A percentile compares a stretch with the other conserved stretches of the same genome.
Conservation (phyloP, 1,284 basidiomycete species). For the Apiotrichum brassicae region DNA sequence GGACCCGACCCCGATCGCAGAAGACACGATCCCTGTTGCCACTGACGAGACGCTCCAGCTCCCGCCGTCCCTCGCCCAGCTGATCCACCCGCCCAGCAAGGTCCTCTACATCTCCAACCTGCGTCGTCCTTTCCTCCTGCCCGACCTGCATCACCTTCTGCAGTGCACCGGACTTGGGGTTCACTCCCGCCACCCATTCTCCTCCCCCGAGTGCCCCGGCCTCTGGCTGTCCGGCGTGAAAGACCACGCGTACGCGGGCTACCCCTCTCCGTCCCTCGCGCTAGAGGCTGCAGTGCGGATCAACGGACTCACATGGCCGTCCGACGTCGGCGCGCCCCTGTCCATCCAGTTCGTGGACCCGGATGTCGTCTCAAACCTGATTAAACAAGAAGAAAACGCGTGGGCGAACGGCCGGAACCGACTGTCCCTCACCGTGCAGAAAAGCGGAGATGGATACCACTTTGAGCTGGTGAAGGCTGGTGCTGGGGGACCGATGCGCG, state of each 20-base stretch:
- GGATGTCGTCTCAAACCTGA: conserved; percentile 23
- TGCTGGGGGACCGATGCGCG: neutral
- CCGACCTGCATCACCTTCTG: conserved; percentile 9
- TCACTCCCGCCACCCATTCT: conserved; percentile 22
- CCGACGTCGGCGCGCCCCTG: conserved; percentile 27
- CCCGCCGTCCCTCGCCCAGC: conserved; percentile 31
- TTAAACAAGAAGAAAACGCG: conserved; percentile 38
- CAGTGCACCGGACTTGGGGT: neutral
- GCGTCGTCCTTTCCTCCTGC: conserved; percentile 37
- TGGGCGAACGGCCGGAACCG: conserved; percentile 42
- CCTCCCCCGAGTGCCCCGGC: conserved; percentile 23
- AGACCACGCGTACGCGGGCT: conserved; percentile 41
- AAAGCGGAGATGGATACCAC: conserved; percentile 1
- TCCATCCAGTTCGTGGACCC: conserved; percentile 40
- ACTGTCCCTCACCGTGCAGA: conserved; percentile 24
- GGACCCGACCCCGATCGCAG: no score
- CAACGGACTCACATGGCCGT: conserved; percentile 28
- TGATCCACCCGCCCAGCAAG: conserved; percentile 35
- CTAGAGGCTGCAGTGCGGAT: conserved; percentile 23
- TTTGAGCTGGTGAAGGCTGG: neutral
- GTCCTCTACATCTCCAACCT: conserved; percentile 45
- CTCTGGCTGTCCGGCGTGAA: conserved; percentile 44
- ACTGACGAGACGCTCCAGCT: conserved; percentile 18
- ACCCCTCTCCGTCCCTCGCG: conserved; percentile 19
- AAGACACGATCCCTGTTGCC: no score